phyloP scores from a whole-genome alignment of 331 rosid species.

The Rhamnella rubrinervis region DNA sequence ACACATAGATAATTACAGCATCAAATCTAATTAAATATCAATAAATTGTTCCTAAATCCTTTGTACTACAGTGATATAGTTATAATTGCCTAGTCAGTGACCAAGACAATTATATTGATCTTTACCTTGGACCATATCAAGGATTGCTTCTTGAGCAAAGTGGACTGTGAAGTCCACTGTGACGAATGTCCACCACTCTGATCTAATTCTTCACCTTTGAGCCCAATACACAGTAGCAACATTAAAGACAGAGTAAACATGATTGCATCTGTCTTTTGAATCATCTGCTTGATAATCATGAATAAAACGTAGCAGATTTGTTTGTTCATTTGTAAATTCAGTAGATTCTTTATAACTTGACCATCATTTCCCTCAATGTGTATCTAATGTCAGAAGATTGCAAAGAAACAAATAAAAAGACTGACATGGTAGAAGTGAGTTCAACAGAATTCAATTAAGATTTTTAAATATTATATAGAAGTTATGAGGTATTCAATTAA shows the following conservation, averaged over 20 bases:
- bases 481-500: no score
- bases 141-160: constrained; percentile 70
- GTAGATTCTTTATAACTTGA: background rate
- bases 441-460: constrained; percentile 25
- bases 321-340: background rate
- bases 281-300: background rate
- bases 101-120: background rate
- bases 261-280: background rate
- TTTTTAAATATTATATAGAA: no score
- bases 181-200: constrained; percentile 59
- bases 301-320: background rate
- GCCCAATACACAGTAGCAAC: constrained; percentile 59
- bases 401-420: constrained; percentile 16
- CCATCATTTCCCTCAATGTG: no score
- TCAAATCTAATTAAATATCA: background rate
- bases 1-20: no score
- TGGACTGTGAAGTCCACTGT: constrained; percentile 64
- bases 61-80: no score
- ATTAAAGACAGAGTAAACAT: background rate
- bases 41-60: no score
- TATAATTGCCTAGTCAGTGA: background rate
- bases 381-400: background rate
- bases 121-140: constrained; percentile 96
- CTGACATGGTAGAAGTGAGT: constrained; percentile 84
- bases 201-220: constrained; percentile 65